phyloP scores from a whole-genome alignment of 2,329 filamentous ascomycete species.

The Alternaria novae-zelandiae region DNA sequence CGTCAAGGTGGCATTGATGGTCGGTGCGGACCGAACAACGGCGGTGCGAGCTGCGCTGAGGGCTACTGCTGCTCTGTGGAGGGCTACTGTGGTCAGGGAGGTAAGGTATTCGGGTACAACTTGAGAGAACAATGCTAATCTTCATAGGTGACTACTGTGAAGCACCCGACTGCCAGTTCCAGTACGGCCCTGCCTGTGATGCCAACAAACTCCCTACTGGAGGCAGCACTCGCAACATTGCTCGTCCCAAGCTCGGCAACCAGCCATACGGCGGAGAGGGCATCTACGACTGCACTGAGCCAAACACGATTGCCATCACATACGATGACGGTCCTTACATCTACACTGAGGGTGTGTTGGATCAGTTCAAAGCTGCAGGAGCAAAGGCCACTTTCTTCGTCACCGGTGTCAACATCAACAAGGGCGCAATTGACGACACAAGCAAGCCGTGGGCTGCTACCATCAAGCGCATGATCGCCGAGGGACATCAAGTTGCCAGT shows the following conservation, averaged over 20 bases:
- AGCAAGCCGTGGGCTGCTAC: constrained; percentile 53
- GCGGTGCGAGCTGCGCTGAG: constrained; percentile 38
- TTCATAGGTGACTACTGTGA: constrained; percentile 57
- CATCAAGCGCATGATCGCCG: constrained; percentile 60
- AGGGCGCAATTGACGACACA: constrained; percentile 61
- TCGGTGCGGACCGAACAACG: constrained; percentile 37
- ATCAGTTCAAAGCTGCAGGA: constrained; percentile 62
- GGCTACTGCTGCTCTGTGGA: constrained; percentile 44
- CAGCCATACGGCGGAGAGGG: constrained; percentile 64
- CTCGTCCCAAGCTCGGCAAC: constrained; percentile 60
- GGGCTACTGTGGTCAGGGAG: constrained; percentile 39
- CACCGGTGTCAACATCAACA: constrained; percentile 62
- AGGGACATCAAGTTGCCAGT: constrained; percentile 66
- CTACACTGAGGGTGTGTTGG: constrained; percentile 67
- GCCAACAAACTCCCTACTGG: constrained; percentile 62
- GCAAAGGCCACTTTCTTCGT: constrained; percentile 74
- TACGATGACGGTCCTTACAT: constrained; percentile 70
- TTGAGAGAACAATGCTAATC: background rate
- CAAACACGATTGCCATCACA: constrained; percentile 68
- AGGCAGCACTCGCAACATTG: constrained; percentile 58
- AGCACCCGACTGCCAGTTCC: constrained; percentile 66
- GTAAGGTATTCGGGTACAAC: background rate
- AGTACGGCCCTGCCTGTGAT: constrained; percentile 66
- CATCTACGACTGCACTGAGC: constrained; percentile 59
- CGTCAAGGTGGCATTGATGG: constrained; percentile 43